Evolutionary conservation across 176 grass and related monocot genomes (phyloP).

Genomic region (Puccinellia tenuiflora): DNA sequence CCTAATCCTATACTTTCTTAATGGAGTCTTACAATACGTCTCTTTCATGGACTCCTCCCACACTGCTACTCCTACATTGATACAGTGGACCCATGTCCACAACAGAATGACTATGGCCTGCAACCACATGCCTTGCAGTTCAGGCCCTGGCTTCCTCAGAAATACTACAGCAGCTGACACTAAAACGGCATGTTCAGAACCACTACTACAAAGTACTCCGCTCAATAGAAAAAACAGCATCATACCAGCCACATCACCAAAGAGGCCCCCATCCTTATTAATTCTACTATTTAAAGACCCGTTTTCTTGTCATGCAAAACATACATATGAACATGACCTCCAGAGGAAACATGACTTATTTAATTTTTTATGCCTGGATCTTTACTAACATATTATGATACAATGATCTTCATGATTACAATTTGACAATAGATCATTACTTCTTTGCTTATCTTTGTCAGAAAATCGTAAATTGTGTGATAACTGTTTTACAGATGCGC

Average conservation of each 20-base stretch:
- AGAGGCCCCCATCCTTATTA: neutral
- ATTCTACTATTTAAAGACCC: neutral
- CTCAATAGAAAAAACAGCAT: neutral
- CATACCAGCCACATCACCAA: neutral
- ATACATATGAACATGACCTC: neutral
- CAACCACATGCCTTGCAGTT: neutral
- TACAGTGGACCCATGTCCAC: no score
- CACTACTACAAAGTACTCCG: neutral
- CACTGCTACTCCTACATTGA: no score
- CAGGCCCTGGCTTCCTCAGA: neutral
- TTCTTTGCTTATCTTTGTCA: neutral
- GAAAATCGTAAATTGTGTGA: neutral
- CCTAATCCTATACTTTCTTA: no score
- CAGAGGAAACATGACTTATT: neutral
- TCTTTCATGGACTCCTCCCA: no score
- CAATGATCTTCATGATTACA: neutral
- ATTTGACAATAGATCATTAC: neutral
- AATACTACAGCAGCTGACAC: neutral
- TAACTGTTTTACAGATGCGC: neutral
- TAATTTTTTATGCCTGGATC: neutral
- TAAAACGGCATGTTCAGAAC: neutral
- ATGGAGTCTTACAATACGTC: no score
- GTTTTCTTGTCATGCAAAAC: neutral
- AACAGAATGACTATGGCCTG: no score
- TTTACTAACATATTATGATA: neutral